A percentile compares a stretch with the other conserved stretches of the same genome.
phyloP scores from a whole-genome alignment of 176 grass and related monocot genomes.

The Chloris gayana region DNA sequence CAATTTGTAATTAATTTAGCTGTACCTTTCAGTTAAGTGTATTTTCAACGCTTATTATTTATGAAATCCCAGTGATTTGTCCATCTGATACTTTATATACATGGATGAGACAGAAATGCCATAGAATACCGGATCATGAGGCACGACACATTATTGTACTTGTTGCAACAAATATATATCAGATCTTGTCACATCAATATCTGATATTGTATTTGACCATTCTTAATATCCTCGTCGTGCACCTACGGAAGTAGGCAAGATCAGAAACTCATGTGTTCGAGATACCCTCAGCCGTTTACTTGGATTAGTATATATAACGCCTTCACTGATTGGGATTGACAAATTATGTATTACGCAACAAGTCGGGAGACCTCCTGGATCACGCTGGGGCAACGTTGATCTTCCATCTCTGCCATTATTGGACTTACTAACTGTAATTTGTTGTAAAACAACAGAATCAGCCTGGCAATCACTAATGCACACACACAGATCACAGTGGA shows the following conservation, averaged over 20 bases:
- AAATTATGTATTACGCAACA: not conserved
- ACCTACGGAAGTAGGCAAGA: not conserved
- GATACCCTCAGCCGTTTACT: not conserved
- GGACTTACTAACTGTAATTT: too few relatives aligned
- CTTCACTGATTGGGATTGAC: not conserved
- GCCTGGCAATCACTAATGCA: too few relatives aligned
- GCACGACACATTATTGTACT: not conserved
- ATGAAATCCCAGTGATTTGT: too few relatives aligned
- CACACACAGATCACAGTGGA: too few relatives aligned
- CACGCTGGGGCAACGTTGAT: not conserved
- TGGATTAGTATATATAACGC: not conserved
- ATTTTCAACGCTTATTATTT: too few relatives aligned
- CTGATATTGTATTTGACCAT: not conserved
- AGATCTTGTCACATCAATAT: not conserved
- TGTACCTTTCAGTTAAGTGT: too few relatives aligned
- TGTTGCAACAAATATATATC: not conserved
- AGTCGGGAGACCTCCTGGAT: not conserved
- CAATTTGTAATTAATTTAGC: too few relatives aligned
- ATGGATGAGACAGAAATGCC: not conserved
- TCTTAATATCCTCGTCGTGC: not conserved
- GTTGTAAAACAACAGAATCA: too few relatives aligned
- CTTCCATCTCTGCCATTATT: not conserved
- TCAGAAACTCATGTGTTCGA: not conserved
- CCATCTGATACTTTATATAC: not conserved
- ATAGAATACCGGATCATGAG: not conserved